Evolutionary conservation across 2,329 filamentous ascomycete genomes (phyloP).

Genomic region (Mycogone perniciosa): DNA sequence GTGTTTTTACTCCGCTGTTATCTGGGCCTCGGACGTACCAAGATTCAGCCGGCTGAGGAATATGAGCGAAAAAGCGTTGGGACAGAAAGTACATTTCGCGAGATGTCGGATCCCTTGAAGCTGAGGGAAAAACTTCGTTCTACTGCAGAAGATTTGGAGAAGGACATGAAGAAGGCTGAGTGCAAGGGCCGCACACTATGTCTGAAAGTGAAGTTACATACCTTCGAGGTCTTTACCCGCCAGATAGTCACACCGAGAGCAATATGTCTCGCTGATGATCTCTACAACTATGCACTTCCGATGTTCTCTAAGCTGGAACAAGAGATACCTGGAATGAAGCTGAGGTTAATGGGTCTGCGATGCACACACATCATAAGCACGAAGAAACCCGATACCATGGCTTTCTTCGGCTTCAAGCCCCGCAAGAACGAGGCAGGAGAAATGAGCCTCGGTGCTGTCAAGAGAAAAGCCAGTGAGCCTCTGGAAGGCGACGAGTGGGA

Average conservation of each 20-base stretch:
- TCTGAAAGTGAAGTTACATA: conserved; percentile 89
- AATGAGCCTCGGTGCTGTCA: conserved; percentile 18
- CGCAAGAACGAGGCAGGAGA: conserved; percentile 18
- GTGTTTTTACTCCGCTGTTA: conserved; percentile 80
- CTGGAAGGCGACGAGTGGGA: conserved; percentile 52
- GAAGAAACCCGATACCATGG: conserved; percentile 68
- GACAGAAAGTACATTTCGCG: conserved; percentile 85
- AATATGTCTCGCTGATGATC: conserved; percentile 66
- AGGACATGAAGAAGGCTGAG: conserved; percentile 70
- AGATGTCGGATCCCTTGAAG: conserved; percentile 62
- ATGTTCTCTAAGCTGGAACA: conserved; percentile 80
- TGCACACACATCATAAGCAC: conserved; percentile 83
- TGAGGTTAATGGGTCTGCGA: conserved; percentile 81
- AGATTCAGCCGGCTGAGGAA: conserved; percentile 78
- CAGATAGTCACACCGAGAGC: conserved; percentile 71
- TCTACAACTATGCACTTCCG: conserved; percentile 74
- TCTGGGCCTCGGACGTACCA: conserved; percentile 79
- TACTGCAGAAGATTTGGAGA: conserved; percentile 80
- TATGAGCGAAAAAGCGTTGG: conserved; percentile 91
- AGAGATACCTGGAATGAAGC: conserved; percentile 69
- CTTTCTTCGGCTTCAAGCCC: conserved; percentile 67
- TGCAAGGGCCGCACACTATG: conserved; percentile 89
- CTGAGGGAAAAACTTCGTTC: conserved; percentile 71
- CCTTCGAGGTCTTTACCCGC: conserved; percentile 83
- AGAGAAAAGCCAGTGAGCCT: conserved; percentile 29